Evolutionary conservation across 148 eudicot species (phyloP).

Genomic region (Vaccinium myrtillus): DNA sequence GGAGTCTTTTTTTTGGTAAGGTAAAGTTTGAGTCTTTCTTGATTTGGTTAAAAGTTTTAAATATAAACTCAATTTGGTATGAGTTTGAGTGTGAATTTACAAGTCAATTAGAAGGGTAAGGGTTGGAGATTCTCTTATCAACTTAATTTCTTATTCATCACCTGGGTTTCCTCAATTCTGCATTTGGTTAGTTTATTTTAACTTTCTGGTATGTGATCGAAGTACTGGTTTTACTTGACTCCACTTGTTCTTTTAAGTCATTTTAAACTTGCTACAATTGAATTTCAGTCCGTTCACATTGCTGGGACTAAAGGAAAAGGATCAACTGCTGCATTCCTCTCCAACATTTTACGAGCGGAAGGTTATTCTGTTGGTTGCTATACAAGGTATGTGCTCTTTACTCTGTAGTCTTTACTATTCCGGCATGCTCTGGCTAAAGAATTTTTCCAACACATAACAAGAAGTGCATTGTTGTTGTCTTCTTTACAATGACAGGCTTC

Average conservation of each 20-base stretch:
- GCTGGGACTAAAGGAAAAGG: slow-evolving; percentile 99
- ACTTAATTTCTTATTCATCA: neutral
- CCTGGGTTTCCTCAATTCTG: neutral
- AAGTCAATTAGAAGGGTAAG: too few species aligned
- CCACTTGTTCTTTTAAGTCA: neutral
- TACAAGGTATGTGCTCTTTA: slow-evolving; percentile 51
- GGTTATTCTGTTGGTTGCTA: slow-evolving; percentile 95
- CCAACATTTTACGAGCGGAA: slow-evolving; percentile 76
- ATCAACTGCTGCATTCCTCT: slow-evolving; percentile 86
- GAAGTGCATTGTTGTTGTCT: neutral
- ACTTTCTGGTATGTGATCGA: neutral
- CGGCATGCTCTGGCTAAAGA: neutral
- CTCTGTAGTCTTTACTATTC: neutral
- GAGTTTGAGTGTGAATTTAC: too few species aligned
- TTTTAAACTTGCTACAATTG: neutral
- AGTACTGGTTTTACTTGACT: neutral
- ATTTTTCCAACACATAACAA: neutral
- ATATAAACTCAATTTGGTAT: too few species aligned
- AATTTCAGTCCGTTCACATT: slow-evolving; percentile 68
- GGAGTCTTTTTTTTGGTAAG: too few species aligned
- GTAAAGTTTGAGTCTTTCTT: too few species aligned
- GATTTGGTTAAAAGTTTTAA: too few species aligned
- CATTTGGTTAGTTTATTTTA: neutral
- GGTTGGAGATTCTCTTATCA: neutral
- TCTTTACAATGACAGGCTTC: slow-evolving; percentile 19